Percentiles rank a stretch among this genome's conserved stretches.
phyloP scores from a whole-genome alignment of 805 yeast genomes.

The Candida yuanshanica region DNA sequence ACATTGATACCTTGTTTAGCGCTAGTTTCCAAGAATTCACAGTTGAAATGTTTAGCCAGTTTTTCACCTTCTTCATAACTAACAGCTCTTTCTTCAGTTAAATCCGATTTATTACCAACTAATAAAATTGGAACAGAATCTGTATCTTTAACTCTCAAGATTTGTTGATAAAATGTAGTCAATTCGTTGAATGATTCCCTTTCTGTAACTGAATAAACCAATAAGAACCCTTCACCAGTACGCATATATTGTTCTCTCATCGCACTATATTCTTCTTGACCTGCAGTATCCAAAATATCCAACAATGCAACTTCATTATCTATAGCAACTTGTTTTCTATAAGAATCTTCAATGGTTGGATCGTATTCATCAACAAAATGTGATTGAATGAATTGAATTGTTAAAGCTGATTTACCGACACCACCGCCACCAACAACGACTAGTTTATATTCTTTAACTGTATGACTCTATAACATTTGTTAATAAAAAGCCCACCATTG shows the following conservation, averaged over 20 bases:
- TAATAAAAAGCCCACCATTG: background rate
- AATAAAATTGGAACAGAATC: slow-evolving; percentile 71
- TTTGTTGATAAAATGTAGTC: slow-evolving; percentile 72
- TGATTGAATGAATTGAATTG: slow-evolving; percentile 89
- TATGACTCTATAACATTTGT: slow-evolving; percentile 16
- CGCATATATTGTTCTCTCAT: slow-evolving; percentile 94
- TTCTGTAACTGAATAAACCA: slow-evolving; percentile 86
- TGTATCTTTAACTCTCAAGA: slow-evolving; percentile 69
- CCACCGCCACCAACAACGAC: slow-evolving; percentile 99
- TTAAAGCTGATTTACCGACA: slow-evolving; percentile 95
- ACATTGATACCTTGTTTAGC: slow-evolving; percentile 91
- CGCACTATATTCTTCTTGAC: slow-evolving; percentile 94
- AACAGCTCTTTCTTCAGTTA: slow-evolving; percentile 72
- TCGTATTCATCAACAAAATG: slow-evolving; percentile 97
- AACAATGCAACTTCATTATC: slow-evolving; percentile 72
- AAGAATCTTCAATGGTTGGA: slow-evolving; percentile 93
- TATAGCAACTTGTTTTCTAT: slow-evolving; percentile 80
- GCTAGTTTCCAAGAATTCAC: slow-evolving; percentile 84
- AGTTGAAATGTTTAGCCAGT: slow-evolving; percentile 58
- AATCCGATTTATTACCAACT: slow-evolving; percentile 77
- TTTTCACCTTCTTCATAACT: slow-evolving; percentile 56
- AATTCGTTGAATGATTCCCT: slow-evolving; percentile 82
- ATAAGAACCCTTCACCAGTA: slow-evolving; percentile 88
- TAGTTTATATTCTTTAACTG: slow-evolving; percentile 73
- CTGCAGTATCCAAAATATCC: slow-evolving; percentile 96